Evolutionary conservation across 2,329 filamentous ascomycete species (phyloP).

Genomic region (Periconia sp.): DNA sequence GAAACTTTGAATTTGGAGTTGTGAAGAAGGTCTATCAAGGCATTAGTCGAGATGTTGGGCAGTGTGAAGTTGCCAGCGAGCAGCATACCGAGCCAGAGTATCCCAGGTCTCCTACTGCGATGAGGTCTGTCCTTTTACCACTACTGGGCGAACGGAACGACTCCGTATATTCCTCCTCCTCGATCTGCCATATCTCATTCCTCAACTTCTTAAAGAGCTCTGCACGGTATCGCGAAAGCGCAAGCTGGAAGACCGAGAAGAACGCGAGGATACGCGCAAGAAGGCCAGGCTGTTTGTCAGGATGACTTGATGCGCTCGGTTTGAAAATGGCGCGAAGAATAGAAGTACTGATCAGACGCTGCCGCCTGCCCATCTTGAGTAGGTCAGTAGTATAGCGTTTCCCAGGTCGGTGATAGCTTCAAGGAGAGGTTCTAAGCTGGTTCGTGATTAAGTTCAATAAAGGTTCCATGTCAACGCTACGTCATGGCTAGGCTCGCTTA

Average conservation of each 20-base stretch:
- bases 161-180: slow-evolving; percentile 60
- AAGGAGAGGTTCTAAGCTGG: too few relatives aligned
- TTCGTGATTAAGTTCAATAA: too few relatives aligned
- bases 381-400: slow-evolving; percentile 4
- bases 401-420: too few relatives aligned
- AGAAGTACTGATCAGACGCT: slow-evolving; percentile 44
- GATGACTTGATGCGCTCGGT: slow-evolving; percentile 23
- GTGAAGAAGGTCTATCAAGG: slow-evolving; percentile 68
- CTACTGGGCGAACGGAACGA: slow-evolving; percentile 56
- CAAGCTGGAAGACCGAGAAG: slow-evolving; percentile 60
- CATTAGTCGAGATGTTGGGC: slow-evolving; percentile 11
- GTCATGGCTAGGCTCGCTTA: too few relatives aligned
- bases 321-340: slow-evolving; percentile 46
- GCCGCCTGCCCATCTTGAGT: slow-evolving; percentile 42
- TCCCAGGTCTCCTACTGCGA: slow-evolving; percentile 70
- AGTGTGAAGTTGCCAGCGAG: slow-evolving; percentile 4
- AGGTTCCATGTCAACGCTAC: too few relatives aligned
- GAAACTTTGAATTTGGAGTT: slow-evolving; percentile 68
- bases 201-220: slow-evolving; percentile 60
- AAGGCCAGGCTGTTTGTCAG: slow-evolving; percentile 30
- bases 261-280: slow-evolving; percentile 58
- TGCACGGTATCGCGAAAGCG: slow-evolving; percentile 54
- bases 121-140: slow-evolving; percentile 52
- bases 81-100: slow-evolving; percentile 73
- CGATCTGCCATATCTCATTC: slow-evolving; percentile 58